Evolutionary conservation across 805 yeast genomes (phyloP), one percentile per base, ranked within the genome.

Genomic region (Suhomyces kilbournensis): DNA sequence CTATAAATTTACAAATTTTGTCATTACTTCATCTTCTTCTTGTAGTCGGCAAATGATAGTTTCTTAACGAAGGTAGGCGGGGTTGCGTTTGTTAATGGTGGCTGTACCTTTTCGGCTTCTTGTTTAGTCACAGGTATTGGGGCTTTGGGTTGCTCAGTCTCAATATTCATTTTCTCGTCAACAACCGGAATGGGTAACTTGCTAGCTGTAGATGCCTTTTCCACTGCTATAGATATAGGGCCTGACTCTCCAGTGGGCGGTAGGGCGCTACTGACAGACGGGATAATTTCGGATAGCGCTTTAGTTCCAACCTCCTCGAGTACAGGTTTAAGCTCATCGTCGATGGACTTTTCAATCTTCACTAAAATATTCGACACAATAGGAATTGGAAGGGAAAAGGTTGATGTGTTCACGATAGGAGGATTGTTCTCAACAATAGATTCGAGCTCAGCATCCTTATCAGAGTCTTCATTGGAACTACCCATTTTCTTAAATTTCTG

Each of bases 1-100:
- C 35, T 32, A 32, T 32, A 32, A 32, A n/a, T 32, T 14, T 12
- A 32, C 35, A 32, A n/a, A 32, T 4, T 10, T n/a, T 32, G 35
- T 32, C 35, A 48, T 46, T 60, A 72, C 55, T 70, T 71, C 76
- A 70, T 71, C 61, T 81, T 81, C 74, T 81, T 85, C 66, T 83
- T 84, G 65, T 86, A 86, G 60, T 86, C 93, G 1, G 91, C 91
- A 64, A 86, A 82, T 46, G 89, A 84, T 58, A 86, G 73, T 67
- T 86, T 86, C 72, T 83, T 83, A 43, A 64, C 69, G 22, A 62
- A 52, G 40, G 56, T 57, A 19, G 58, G 54, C 2, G 54, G 54
- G 23, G 46, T 43, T 32, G 15, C 4, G 35, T 32, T 32, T 32
- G 17, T 5, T 32, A 17, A 15, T 32, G 35, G 17, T n/a, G 7